Evolutionary conservation across 768 basidiomycete genomes (phyloP), one percentile per base, ranked within the genome.

Genomic region (Holtermanniella nyarrowii): DNA sequence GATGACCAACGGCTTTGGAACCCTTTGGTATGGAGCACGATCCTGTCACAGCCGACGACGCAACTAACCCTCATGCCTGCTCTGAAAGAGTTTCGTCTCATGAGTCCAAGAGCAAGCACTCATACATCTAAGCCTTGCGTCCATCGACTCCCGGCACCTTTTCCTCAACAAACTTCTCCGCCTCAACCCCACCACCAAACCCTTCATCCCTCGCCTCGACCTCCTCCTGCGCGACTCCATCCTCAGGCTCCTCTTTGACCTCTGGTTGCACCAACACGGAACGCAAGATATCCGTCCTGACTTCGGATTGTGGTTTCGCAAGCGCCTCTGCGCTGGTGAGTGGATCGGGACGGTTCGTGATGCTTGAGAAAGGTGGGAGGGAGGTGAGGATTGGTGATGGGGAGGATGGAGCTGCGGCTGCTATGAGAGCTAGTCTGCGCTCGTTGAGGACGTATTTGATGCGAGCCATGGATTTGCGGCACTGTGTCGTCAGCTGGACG

Each of bases 381-480:
- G 48, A 18, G 20, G 24, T 22, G 26, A 23, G 55, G 24, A n/a
- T 46, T 1, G 42, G 27, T 4, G 21, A n/a, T 4, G 49, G 49
- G 21, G 46, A 57, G 26, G 47, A 43, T 26, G 31, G 65, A 63
- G 51, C 54, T 25, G 66, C 63, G 7, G 87, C 87, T 11, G 83
- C 80, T 55, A 86, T 80, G 55, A 88, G 85, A 7, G 87, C 88
- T 21, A 88, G 69, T 42, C 90, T 78, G 27, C 95, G 83, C 67
- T 97, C 91, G 65, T 88, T 88, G 45, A 96, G 76, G 20, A 96
- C 82, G 53, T 79, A 82, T 71, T 97, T 97, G 71, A 97, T 88
- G 18, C 88, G 82, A n/a, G 87, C 88, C 89, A 95, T 93, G 18
- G 87, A 84, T 76, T 90, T 93, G 20, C 86, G 84, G 72, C 82